Percentiles rank a stretch among this genome's conserved stretches.
phyloP scores from a whole-genome alignment of 495 filamentous ascomycete species.

The Hyaloscypha hepaticicola region DNA sequence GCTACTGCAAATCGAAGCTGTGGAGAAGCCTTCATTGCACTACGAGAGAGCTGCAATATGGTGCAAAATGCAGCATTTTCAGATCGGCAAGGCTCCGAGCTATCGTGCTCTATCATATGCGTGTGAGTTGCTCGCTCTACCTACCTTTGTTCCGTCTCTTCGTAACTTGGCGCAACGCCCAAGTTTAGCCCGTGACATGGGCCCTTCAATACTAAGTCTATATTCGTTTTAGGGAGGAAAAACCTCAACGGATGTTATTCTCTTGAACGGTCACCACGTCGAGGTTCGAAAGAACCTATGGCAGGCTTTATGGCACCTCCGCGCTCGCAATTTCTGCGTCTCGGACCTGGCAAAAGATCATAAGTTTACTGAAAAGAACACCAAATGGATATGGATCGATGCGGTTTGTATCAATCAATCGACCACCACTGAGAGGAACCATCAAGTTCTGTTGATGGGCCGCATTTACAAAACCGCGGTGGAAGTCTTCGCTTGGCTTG shows the following conservation, averaged over 20 bases:
- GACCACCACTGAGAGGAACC: neutral
- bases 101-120: neutral
- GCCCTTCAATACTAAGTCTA: too few species aligned
- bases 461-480: neutral
- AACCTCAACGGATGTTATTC: neutral
- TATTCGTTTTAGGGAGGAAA: neutral
- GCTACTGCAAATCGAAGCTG: neutral
- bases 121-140: neutral
- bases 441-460: neutral
- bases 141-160: too few species aligned
- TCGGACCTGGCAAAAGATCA: neutral
- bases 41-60: neutral
- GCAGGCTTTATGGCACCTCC: neutral
- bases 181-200: too few species aligned
- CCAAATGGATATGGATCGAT: constrained; percentile 1
- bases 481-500: neutral
- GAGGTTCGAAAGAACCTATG: constrained; percentile 2
- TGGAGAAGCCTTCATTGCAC: neutral
- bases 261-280: neutral
- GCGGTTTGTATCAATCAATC: neutral
- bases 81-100: neutral
- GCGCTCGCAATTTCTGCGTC: neutral
- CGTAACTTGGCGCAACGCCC: too few species aligned
- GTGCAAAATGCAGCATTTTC: neutral
- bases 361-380: neutral